phyloP scores from a whole-genome alignment of 108 stramenopile genomes.

The Thalassiosira profunda region DNA sequence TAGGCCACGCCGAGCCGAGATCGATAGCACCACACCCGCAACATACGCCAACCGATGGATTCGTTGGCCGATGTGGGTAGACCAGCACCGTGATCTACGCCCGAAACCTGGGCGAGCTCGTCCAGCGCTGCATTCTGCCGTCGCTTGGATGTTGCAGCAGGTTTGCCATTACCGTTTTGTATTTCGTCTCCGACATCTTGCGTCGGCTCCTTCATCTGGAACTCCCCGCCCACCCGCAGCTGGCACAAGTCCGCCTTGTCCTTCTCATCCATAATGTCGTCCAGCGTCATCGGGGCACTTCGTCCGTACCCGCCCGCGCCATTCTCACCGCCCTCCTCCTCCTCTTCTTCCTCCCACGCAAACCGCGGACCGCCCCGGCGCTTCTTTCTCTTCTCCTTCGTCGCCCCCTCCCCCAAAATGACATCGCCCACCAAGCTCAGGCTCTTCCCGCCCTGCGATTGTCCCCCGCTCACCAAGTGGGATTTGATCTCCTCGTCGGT shows the following conservation, averaged over 20 bases:
- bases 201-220: no score
- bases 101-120: slow-evolving; percentile 29
- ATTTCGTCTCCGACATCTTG: slow-evolving; percentile 7
- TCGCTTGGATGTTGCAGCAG: background rate
- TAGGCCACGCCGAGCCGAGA: slow-evolving; percentile 57
- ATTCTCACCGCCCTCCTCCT: background rate
- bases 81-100: background rate
- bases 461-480: slow-evolving; percentile 30
- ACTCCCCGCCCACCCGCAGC: no score
- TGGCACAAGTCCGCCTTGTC: slow-evolving; percentile 35
- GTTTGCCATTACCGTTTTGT: background rate
- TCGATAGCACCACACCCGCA: slow-evolving; percentile 73
- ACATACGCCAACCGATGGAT: slow-evolving; percentile 63
- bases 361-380: slow-evolving; percentile 18
- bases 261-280: slow-evolving; percentile 47
- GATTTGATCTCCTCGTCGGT: slow-evolving; percentile 34
- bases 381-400: slow-evolving; percentile 1
- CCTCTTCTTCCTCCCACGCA: slow-evolving; percentile 36
- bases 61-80: background rate
- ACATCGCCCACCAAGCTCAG: slow-evolving; percentile 33
- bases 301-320: background rate
- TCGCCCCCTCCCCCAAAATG: slow-evolving; percentile 13
- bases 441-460: background rate
- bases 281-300: slow-evolving; percentile 22
- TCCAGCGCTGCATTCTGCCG: slow-evolving; percentile 30